Evolutionary conservation across 2,329 filamentous ascomycete species (phyloP).

Genomic region (Pseudogymnoascus sp.): DNA sequence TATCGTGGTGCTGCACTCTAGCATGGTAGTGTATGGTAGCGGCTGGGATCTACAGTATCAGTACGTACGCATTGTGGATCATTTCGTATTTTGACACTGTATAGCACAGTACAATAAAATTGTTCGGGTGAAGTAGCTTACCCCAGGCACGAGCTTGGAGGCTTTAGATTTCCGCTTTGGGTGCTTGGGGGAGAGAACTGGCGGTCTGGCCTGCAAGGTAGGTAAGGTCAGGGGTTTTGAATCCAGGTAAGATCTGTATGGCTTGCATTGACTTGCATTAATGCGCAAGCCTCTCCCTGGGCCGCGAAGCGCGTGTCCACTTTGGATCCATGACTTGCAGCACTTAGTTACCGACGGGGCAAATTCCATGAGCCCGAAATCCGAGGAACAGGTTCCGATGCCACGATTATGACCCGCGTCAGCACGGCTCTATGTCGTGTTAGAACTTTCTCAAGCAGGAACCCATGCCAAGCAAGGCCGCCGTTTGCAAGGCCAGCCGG

Average conservation of each 20-base stretch:
- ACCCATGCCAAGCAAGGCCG: constrained; percentile 5
- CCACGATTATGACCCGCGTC: neutral
- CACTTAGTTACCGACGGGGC: neutral
- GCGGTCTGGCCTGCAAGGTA: constrained; percentile 27
- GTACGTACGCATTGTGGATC: neutral
- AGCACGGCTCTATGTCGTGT: neutral
- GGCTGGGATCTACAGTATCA: neutral
- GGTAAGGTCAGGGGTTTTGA: constrained; percentile 17
- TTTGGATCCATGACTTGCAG: constrained; percentile 5
- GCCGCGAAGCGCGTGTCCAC: neutral
- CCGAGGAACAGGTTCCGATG: constrained; percentile 4
- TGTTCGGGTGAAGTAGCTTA: neutral
- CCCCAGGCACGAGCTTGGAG: neutral
- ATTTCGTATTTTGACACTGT: constrained; percentile 1
- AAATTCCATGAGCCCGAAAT: neutral
- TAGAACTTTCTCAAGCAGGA: constrained; percentile 1
- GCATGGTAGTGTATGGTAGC: neutral
- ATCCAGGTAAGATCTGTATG: constrained; percentile 15
- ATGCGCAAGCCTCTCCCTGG: constrained; percentile 1
- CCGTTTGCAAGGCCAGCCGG: constrained; percentile 3
- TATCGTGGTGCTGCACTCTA: constrained; percentile 1
- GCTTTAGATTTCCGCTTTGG: constrained; percentile 3
- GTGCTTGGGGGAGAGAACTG: constrained; percentile 22
- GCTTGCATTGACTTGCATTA: constrained; percentile 10
- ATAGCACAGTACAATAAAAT: neutral